phyloP scores from a whole-genome alignment of 2,329 filamentous ascomycete genomes.

The Scytalidium lignicola region DNA sequence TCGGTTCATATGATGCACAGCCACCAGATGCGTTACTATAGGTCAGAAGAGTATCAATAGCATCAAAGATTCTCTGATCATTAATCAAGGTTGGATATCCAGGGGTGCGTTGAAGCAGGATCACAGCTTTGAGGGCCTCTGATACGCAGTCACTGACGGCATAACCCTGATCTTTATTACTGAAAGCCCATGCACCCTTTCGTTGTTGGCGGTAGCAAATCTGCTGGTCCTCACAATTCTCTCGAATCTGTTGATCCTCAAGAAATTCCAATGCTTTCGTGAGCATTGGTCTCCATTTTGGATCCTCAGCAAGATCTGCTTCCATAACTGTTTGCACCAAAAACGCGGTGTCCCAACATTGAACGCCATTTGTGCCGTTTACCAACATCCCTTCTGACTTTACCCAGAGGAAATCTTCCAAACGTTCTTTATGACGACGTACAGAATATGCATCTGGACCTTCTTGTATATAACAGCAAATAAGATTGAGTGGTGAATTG shows the following conservation, averaged over 20 bases:
- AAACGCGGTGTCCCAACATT: conserved; percentile 95
- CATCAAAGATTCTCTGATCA: conserved; percentile 75
- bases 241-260: conserved; percentile 84
- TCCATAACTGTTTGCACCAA: conserved; percentile 77
- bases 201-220: conserved; percentile 83
- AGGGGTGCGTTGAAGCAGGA: conserved; percentile 75
- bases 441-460: conserved; percentile 71
- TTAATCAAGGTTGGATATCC: conserved; percentile 71
- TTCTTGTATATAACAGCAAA: conserved; percentile 79
- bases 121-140: conserved; percentile 80
- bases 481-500: conserved; percentile 83
- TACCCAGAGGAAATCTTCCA: conserved; percentile 87
- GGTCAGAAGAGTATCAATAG: conserved; percentile 82
- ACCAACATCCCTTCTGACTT: conserved; percentile 88
- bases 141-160: conserved; percentile 93
- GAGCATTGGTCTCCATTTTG: conserved; percentile 78
- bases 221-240: conserved; percentile 72
- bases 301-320: conserved; percentile 70
- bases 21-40: conserved; percentile 87
- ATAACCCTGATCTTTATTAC: conserved; percentile 87
- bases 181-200: conserved; percentile 95
- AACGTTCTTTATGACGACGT: conserved; percentile 69
- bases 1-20: conserved; percentile 84
- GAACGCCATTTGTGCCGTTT: conserved; percentile 97
- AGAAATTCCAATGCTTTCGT: conserved; percentile 77